Evolutionary conservation across 495 filamentous ascomycete genomes (phyloP).

Genomic region (Oidiodendron maius): DNA sequence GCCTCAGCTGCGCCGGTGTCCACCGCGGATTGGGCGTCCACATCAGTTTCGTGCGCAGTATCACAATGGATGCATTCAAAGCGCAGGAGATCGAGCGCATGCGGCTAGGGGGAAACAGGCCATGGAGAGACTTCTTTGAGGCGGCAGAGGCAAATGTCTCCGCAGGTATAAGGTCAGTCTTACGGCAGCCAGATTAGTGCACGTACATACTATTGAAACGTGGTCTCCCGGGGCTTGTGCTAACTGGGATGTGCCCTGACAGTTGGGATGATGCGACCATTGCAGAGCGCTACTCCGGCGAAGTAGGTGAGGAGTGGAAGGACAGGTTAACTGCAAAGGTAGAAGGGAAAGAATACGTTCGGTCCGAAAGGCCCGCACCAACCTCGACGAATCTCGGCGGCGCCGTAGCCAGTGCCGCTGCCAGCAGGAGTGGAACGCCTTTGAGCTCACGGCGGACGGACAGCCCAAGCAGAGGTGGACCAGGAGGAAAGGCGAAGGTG

Average conservation of each 20-base stretch:
- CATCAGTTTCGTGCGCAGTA: constrained; percentile 93
- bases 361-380: constrained; percentile 40
- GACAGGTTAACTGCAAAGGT: constrained; percentile 81
- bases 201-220: too few relatives aligned
- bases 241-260: neutral
- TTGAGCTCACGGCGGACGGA: constrained; percentile 20
- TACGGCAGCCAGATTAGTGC: too few relatives aligned
- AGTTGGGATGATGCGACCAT: constrained; percentile 75
- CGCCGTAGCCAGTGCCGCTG: constrained; percentile 4
- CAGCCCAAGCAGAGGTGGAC: constrained; percentile 20
- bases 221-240: constrained; percentile 20
- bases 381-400: constrained; percentile 15
- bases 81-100: constrained; percentile 78
- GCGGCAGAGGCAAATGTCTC: constrained; percentile 57
- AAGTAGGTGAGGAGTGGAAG: constrained; percentile 92
- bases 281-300: constrained; percentile 77
- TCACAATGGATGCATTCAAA: constrained; percentile 98
- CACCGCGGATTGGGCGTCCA: constrained; percentile 94
- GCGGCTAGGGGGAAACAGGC: constrained; percentile 77
- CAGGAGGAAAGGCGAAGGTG: constrained; percentile 45
- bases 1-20: constrained; percentile 88
- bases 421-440: constrained; percentile 15
- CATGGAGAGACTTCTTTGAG: constrained; percentile 83
- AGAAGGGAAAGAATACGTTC: constrained; percentile 76
- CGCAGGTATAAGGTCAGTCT: constrained; percentile 34